Evolutionary conservation across 2,329 filamentous ascomycete species (phyloP), one percentile per base, ranked within the genome.

Genomic region (Nothophoma quercina): DNA sequence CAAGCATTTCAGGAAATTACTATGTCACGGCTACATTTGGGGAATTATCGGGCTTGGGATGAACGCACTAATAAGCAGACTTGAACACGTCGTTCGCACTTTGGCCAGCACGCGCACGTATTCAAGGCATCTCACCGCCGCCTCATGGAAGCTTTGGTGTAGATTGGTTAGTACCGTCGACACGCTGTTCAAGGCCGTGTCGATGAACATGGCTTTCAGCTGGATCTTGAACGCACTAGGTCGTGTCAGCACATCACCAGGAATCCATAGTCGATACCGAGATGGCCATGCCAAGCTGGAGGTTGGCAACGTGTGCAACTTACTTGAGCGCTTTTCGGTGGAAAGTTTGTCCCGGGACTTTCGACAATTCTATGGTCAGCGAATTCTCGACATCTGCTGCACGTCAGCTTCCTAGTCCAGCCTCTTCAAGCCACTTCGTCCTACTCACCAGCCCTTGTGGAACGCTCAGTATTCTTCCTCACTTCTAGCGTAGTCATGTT

Each of bases 201-300:
- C 91, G 64, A 90, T 88, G 71, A 91, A 89, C 86, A 96, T 93
- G 41, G 85, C 79, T 64, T 95, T 89, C 43, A 92, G 87, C 70
- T 96, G 91, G 44, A 95, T 86, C 71, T 92, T 93, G 79, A 98
- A 91, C 3, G 86, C 78, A 65, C 77, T 79, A 55, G 55, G 62
- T 49, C 53, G 8, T 25, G 53, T 67, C 38, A 53, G 50, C 43
- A 38, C 30, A 28, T 13, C 19, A 33, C 34, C n/a, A 22, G 21
- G 16, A 23, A 10, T 4, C 7, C 6, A 29, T 32, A 6, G 16
- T 25, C 25, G 13, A 32, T 4, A 26, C 8, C 32, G 32, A 32
- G 4, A 29, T 18, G 23, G 34, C 12, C 1, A 32, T 28, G 15
- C n/a, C 16, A 34, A 29, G 44, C 35, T 50, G 18, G 29, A 38